Conservation (phyloP, 2,329 filamentous ascomycete species). For the Venturia oleaginea region DNA sequence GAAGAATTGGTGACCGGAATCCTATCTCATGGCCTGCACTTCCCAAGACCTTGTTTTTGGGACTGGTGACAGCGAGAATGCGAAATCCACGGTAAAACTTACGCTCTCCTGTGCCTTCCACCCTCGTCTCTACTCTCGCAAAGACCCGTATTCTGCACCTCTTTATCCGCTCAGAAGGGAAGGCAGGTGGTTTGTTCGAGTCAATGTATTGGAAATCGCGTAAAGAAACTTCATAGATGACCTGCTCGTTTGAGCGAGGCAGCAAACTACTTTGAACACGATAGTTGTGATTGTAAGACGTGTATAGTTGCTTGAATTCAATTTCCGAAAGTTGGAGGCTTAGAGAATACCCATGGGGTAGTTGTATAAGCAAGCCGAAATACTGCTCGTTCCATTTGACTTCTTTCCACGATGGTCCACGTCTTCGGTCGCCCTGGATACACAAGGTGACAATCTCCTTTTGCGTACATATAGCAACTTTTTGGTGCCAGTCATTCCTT, state of each 20-base stretch:
- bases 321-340: constrained; percentile 61
- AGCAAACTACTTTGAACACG: constrained; percentile 66
- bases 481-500: constrained; percentile 58
- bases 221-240: constrained; percentile 60
- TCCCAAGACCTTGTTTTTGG: constrained; percentile 67
- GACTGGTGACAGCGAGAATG: constrained; percentile 66
- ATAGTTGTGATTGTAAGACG: constrained; percentile 74
- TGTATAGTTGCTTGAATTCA: constrained; percentile 74
- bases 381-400: constrained; percentile 67
- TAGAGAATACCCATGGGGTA: constrained; percentile 69
- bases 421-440: constrained; percentile 59
- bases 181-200: constrained; percentile 57
- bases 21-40: constrained; percentile 63
- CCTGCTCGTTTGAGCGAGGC: constrained; percentile 58
- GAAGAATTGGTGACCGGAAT: constrained; percentile 60
- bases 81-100: constrained; percentile 72
- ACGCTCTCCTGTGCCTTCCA: constrained; percentile 62
- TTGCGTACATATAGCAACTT: constrained; percentile 70
- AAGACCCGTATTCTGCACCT: constrained; percentile 68
- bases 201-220: constrained; percentile 76
- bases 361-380: constrained; percentile 55
- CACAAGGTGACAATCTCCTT: constrained; percentile 65
- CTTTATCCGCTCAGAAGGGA: constrained; percentile 64
- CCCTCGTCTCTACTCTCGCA: constrained; percentile 58
- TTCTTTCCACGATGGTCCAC: constrained; percentile 70